Base-by-base conservation (phyloP, 148 eudicot species). In the Chenopodium suecicum region DNA sequence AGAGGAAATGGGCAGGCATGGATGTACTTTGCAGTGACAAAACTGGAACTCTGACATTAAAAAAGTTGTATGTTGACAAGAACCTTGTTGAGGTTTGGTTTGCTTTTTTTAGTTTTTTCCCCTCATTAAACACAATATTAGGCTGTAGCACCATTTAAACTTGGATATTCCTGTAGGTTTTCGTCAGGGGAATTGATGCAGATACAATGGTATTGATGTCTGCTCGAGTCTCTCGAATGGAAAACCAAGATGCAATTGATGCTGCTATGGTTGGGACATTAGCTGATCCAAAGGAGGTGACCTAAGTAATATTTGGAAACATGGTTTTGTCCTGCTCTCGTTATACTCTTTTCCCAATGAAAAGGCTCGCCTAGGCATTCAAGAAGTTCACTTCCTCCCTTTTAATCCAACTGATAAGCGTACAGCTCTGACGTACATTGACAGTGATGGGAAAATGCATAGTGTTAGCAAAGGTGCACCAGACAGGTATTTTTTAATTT, bases 391-490 rank as follows among this genome's bases (percentile, higher is more conserved):
- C 84, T 90, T 90, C 88, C 92, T 41, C 67, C 89, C 88, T 60
- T 90, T 90, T 76, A 90, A 37, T 37, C 41, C 41, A 37, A 37
- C 41, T 54, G 60, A 54, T 1, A 54, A 54, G 64, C 79, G 91
- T 74, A 90, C 92, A 68, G 92, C 92, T 82, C 83, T 90, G 58
- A 90, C 91, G 6, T 90, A 88, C 80, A 78, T 84, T 60, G 92
- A 90, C 77, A 79, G 70, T 22, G 81, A 88, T 56, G 91, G 91
- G 23, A 84, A 82, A 70, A 87, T 85, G 91, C 89, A 85, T 60
- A 77, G 88, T 34, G 91, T 88, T 37, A 90, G 89, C 86, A 90
- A 90, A 86, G 92, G 92, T 56, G 92, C 92, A 77, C 86, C 86
- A 46, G 88, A n/a, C n/a, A n/a, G n/a, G n/a, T n/a, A n/a, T n/a